phyloP scores from a whole-genome alignment of 805 yeast genomes.

The Zygoascus flipseniorum region DNA sequence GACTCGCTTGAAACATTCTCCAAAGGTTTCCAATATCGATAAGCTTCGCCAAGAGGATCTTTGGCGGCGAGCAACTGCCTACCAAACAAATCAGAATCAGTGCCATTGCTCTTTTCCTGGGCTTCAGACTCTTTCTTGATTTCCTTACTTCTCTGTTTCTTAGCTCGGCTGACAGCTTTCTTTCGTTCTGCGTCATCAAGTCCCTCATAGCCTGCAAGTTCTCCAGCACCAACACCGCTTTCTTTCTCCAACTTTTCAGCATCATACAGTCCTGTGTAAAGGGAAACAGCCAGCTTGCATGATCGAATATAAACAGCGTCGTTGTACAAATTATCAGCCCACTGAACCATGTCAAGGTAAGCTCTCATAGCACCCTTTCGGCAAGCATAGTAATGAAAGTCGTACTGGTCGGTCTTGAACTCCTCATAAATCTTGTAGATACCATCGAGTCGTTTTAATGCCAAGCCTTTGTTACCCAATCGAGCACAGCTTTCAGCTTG shows the following conservation, averaged over 20 bases:
- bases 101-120: slow-evolving; percentile 21
- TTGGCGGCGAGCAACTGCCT: slow-evolving; percentile 29
- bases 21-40: slow-evolving; percentile 32
- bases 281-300: slow-evolving; percentile 50
- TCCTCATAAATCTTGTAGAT: slow-evolving; percentile 60
- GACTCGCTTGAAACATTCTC: slow-evolving; percentile 10
- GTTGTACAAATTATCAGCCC: slow-evolving; percentile 72
- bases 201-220: slow-evolving; percentile 17
- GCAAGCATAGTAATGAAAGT: slow-evolving; percentile 88
- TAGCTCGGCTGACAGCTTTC: slow-evolving; percentile 31
- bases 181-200: slow-evolving; percentile 25
- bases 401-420: slow-evolving; percentile 78
- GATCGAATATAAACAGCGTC: slow-evolving; percentile 70
- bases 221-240: slow-evolving; percentile 3
- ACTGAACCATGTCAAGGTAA: slow-evolving; percentile 62
- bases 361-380: slow-evolving; percentile 86
- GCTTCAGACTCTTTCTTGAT: slow-evolving; percentile 39
- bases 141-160: slow-evolving; percentile 37
- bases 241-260: slow-evolving; percentile 11
- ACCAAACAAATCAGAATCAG: slow-evolving; percentile 42
- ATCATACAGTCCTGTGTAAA: slow-evolving; percentile 40
- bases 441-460: slow-evolving; percentile 69
- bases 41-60: slow-evolving; percentile 37
- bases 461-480: slow-evolving; percentile 54
- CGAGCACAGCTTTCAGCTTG: slow-evolving; percentile 77